These are phyloP conservation scores for Rhamnella rubrinervis DNA, from an alignment of 331 rosid species.

Conservation along the genomic window DNA sequence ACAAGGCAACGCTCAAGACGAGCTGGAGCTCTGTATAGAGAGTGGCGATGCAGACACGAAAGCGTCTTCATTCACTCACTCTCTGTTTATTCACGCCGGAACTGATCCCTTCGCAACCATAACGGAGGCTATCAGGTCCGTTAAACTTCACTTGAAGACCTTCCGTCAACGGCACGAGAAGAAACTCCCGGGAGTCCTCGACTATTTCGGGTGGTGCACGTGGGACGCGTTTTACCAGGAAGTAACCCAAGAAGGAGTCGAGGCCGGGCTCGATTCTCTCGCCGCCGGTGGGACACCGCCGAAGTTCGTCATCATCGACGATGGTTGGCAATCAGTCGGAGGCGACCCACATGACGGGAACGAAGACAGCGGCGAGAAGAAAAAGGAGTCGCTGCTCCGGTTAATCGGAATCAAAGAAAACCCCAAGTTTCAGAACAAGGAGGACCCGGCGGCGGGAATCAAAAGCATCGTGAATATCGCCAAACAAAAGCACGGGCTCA, in stretches of 20 bases:
- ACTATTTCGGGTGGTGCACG: constrained; percentile 88
- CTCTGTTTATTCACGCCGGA: constrained; percentile 58
- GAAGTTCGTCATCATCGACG: constrained; percentile 84
- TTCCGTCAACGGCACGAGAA: constrained; percentile 82
- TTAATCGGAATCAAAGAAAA: constrained; percentile 72
- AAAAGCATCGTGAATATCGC: constrained; percentile 55
- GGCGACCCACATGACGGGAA: constrained; percentile 24
- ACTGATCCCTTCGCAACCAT: constrained; percentile 66
- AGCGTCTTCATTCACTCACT: constrained; percentile 61
- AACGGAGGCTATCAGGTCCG: constrained; percentile 54
- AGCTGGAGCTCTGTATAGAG: constrained; percentile 76
- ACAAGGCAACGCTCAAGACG: constrained; percentile 58
- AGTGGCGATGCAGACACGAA: constrained; percentile 70
- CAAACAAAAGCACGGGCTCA: constrained; percentile 58
- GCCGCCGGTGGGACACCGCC: constrained; percentile 69
- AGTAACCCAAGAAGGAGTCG: constrained; percentile 84
- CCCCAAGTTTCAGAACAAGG: constrained; percentile 57
- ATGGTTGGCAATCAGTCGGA: constrained; percentile 84
- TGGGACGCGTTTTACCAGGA: constrained; percentile 94
- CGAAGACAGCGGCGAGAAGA: background rate
- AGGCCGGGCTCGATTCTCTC: constrained; percentile 58
- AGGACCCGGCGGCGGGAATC: constrained; percentile 56
- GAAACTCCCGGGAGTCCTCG: constrained; percentile 65
- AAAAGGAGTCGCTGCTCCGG: constrained; percentile 32
- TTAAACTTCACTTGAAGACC: constrained; percentile 51